Evolutionary conservation across 2,329 filamentous ascomycete species (phyloP), one percentile per base, ranked within the genome.

Genomic region (Aspergillus calidoustus): DNA sequence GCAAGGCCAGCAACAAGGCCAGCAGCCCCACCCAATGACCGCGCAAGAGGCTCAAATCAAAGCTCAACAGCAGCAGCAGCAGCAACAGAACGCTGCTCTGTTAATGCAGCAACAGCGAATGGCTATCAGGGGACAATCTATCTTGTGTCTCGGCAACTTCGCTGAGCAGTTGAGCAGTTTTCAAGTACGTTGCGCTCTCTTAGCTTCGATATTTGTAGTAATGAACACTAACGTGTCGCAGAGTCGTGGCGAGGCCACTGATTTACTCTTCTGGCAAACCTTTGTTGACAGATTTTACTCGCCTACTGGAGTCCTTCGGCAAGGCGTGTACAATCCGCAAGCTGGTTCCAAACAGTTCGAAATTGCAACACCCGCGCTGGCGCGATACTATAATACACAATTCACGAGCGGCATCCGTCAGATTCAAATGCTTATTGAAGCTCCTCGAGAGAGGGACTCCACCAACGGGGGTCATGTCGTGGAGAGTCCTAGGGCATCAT

Each of bases 371-470:
- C 87, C 93, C 3, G 91, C 91, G 0, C 83, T 99, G 50, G 87
- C 94, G 38, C 88, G 94, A 71, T 98, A 95, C 76, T 97, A 97
- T 74, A 88, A 91, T 70, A 93, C 92, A 0, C 90, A 96, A 71
- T 97, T 95, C 74, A 89, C 90, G 60, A 94, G 92, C 63, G 93
- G 93, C 7, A 89, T 97, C 59, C 90, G 87, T 68, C 91, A 89
- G 58, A 91, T 98, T 69, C 92, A 97, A 74, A 85, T 98, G 73
- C 87, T 93, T 23, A 85, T 96, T 70, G 93, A 96, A 69, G 89
- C 87, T 43, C 80, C 85, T 17, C 80, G 79, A 30, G 87, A 90
- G 67, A 82, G 79, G 43, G 78, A 81, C 49, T 75, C 91, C 41
- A 82, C 84, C 1, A 86, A 85, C 60, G 87, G 89, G 52, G 87